These are phyloP conservation scores for Nicotiana undulata DNA, from an alignment of 257 asterid genomes.

Conservation along the genomic window DNA sequence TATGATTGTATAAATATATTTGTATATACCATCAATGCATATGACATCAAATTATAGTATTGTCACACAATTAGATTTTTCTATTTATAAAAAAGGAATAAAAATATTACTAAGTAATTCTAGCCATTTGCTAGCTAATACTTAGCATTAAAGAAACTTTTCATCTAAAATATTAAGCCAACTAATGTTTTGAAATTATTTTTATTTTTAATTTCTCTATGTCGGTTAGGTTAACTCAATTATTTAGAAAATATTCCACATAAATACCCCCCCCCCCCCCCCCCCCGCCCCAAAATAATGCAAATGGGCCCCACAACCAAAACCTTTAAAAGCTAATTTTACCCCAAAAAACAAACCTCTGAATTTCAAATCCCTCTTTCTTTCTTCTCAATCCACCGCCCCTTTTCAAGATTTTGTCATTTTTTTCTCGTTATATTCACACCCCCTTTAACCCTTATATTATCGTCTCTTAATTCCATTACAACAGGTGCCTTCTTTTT, in stretches of 20 bases:
- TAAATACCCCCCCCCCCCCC: not conserved
- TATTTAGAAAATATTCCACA: not conserved
- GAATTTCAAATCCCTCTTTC: not conserved
- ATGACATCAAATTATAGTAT: too few species aligned
- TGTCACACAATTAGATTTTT: too few species aligned
- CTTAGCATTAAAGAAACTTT: too few species aligned
- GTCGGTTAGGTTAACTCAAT: not conserved
- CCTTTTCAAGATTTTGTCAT: not conserved
- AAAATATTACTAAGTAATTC: not conserved
- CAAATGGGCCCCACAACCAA: slow-evolving; percentile 2
- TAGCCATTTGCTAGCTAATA: not conserved
- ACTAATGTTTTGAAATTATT: not conserved
- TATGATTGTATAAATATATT: too few species aligned
- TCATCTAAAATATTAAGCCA: not conserved
- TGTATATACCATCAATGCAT: too few species aligned
- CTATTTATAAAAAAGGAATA: too few species aligned
- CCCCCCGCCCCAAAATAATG: not conserved
- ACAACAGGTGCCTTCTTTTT: not conserved
- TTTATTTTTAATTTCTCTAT: not conserved
- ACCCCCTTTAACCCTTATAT: too few species aligned
- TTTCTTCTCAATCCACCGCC: slow-evolving; percentile 1
- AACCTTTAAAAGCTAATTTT: slow-evolving; percentile 1
- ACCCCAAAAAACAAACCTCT: not conserved
- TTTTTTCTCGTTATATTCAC: too few species aligned
- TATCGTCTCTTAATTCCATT: not conserved